Conservation (phyloP, 306 rosid genomes). For the Prunus mume region DNA sequence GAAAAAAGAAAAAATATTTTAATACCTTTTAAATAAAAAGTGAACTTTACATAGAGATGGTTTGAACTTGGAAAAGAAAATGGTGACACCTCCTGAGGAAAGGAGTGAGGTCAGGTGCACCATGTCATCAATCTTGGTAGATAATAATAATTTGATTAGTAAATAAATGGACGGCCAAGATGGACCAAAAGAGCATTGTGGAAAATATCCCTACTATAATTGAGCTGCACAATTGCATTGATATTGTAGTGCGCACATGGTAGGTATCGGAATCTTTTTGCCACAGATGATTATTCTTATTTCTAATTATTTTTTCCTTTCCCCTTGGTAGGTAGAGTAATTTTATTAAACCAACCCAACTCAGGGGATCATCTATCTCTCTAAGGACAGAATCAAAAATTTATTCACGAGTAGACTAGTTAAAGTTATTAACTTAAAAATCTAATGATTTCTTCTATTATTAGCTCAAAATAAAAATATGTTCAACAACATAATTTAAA, state of each 20-base stretch:
- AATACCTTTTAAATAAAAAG: not conserved
- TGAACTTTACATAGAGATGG: not conserved
- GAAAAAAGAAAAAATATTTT: not conserved
- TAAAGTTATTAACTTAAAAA: no score
- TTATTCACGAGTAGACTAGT: rapidly evolving
- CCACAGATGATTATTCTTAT: no score
- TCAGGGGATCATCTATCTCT: no score
- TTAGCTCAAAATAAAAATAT: no score
- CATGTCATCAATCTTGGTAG: slow-evolving; percentile 17
- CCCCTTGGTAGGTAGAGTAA: not conserved
- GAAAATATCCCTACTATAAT: not conserved
- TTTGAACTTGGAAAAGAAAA: not conserved
- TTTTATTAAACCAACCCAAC: no score
- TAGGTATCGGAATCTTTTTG: not conserved
- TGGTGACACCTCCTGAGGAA: not conserved
- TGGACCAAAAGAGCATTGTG: not conserved
- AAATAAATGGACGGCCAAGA: slow-evolving; percentile 6
- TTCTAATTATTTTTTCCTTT: not conserved
- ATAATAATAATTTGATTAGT: not conserved
- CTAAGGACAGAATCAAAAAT: no score
- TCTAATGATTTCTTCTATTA: no score
- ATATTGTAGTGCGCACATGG: not conserved
- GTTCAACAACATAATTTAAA: no score
- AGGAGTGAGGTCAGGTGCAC: not conserved
- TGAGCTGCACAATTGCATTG: not conserved